phyloP scores from a whole-genome alignment of 257 asterid genomes.

The Solanum piurae region DNA sequence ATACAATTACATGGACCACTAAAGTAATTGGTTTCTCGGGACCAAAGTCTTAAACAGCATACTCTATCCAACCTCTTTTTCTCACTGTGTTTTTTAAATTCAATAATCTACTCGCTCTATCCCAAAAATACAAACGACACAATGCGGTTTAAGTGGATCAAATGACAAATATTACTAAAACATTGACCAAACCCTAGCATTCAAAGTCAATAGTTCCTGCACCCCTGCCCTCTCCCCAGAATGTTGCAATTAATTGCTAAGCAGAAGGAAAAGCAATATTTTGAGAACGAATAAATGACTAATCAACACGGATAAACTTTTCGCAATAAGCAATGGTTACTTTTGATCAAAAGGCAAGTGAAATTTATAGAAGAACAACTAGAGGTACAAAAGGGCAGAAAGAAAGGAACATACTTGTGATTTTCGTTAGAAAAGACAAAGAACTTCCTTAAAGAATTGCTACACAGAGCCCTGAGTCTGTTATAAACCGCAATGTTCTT shows the following conservation, averaged over 20 bases:
- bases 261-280: neutral
- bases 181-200: neutral
- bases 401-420: conserved; percentile 58
- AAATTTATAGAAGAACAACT: neutral
- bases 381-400: neutral
- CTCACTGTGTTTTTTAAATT: neutral
- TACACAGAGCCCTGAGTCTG: conserved; percentile 79
- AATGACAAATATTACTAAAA: neutral
- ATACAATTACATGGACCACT: neutral
- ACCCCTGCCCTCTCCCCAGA: neutral
- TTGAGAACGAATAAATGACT: neutral
- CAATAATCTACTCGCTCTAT: neutral
- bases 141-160: neutral
- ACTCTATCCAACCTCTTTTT: neutral
- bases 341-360: neutral
- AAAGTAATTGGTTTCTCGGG: neutral
- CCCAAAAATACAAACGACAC: neutral
- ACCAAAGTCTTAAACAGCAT: neutral
- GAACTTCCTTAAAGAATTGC: conserved; percentile 59
- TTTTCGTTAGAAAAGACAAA: conserved; percentile 85
- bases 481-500: conserved; percentile 64
- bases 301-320: neutral
- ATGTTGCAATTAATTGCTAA: neutral
- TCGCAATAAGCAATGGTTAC: neutral
- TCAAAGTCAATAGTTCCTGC: neutral